Percentiles rank a stretch among this genome's conserved stretches.
Conservation (phyloP, 306 rosid species). For the Dalbergia cultrata region DNA sequence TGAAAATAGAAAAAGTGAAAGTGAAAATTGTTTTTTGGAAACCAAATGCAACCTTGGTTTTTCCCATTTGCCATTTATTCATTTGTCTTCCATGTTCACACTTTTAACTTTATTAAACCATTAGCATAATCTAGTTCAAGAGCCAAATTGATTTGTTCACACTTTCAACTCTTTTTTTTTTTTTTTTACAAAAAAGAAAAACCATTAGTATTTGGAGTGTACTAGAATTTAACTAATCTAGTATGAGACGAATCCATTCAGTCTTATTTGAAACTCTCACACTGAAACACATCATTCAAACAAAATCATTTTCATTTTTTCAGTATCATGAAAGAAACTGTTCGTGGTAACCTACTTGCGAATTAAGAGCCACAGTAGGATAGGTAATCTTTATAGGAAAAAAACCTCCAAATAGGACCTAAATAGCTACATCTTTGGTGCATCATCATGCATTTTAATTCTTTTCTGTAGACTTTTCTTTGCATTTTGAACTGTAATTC, state of each 20-base stretch:
- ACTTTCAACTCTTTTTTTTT: too few relatives aligned
- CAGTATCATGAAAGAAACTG: constrained; percentile 22
- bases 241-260: not conserved
- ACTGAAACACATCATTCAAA: not conserved
- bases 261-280: constrained; percentile 13
- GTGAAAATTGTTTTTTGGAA: too few relatives aligned
- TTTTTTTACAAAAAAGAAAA: too few relatives aligned
- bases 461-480: not conserved
- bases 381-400: not conserved
- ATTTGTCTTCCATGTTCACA: not conserved
- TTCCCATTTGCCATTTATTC: too few relatives aligned
- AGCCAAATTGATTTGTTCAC: not conserved
- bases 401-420: not conserved
- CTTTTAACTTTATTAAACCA: not conserved
- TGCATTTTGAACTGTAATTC: not conserved
- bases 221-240: not conserved
- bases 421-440: not conserved
- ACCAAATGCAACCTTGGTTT: too few relatives aligned
- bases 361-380: not conserved
- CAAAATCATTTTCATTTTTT: constrained; percentile 4
- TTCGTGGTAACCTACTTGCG: constrained; percentile 26
- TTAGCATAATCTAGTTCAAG: too few relatives aligned
- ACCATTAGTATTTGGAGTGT: too few relatives aligned
- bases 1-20: too few relatives aligned
- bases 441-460: constrained; percentile 4